Evolutionary conservation across 305 asterid species (phyloP), one percentile per base, ranked within the genome.

Genomic region (Rubia peregrina): DNA sequence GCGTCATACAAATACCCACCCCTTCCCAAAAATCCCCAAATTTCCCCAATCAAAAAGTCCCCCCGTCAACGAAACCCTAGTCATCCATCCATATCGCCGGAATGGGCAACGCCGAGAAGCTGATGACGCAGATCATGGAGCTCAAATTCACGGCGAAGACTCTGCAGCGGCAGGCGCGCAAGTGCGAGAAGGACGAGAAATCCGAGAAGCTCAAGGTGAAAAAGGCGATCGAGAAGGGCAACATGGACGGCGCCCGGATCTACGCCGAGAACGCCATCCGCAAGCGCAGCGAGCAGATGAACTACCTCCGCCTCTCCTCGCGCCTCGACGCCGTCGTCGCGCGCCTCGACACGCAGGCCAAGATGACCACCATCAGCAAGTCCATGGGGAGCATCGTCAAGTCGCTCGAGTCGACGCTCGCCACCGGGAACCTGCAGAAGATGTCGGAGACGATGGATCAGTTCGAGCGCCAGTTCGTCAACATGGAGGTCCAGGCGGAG

Each of bases 401-500:
- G 75, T 90, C 96, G 17, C 87, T 92, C 16, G 95, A 89, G 40
- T 85, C 95, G 0, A 70, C 90, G 2, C 93, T 92, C 41, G 75
- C 81, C 46, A 86, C 98, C 42, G 96, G 95, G 4, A 92, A 92
- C 77, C 78, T 92, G 60, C 97, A 92, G 92, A 90, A 89, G 87
- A 90, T 92, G 98, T 89, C 96, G 12, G 97, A 90, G 82, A 90
- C 97, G 7, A 93, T 93, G 98, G 98, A 93, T 75, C 80, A 81
- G 48, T 93, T 93, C 57, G 98, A 93, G 89, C 80, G 74, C 78
- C 98, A 93, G 80, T 93, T 93, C 65, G 97, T 93, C 46, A 90
- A 93, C 71, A 93, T 93, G 98, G 98, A 93, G 75, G 97, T 93
- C 6, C 98, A 93, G 83, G 96, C 98, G 2, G 98, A 89, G 87